Base-by-base conservation (phyloP, 768 basidiomycete genomes). In the Suillus subluteus region DNA sequence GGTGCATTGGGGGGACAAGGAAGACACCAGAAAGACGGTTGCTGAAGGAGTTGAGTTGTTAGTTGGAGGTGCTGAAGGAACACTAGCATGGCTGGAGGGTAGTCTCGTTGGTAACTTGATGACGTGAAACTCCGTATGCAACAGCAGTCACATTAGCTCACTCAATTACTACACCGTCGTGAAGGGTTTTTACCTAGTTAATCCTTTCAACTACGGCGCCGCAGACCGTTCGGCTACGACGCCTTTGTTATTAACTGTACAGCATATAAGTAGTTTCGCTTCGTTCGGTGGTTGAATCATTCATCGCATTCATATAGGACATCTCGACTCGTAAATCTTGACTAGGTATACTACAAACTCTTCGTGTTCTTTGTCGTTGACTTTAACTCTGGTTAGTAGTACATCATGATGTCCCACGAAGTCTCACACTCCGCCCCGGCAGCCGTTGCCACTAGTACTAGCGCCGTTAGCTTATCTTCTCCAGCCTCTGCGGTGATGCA, bases 11-110 rank as follows among this genome's bases (percentile, higher is more conserved):
- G 82, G 83, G 44, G 78, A 74, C 38, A 81, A 78, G 66, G 81
- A 85, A 66, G 75, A 72, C 62, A 85, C 82, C 38, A 80, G 86
- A 66, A 79, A 79, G 63, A 80, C 85, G 6, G 86, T 88, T 21
- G 64, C 71, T 63, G 82, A 86, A 67, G 89, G 89, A 0, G 78
- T 86, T 30, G 74, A 80, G 43, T 74, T 83, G 52, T 64, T 89
- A 37, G 69, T 83, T 23, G 64, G 76, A 23, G 79, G 81, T 16
- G 71, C 73, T 43, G 67, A 70, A 21, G 78, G 73, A 21, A 73
- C 72, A 4, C 72, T 74, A 61, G 70, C 68, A 18, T 67, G 64
- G 15, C 52, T 82, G 46, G 70, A 69, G 58, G 44, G 65, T 16
- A 79, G 79, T 59, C 72, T 79, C 58, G 72, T 78, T 68, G 78